phyloP scores from a whole-genome alignment of 805 yeast species.

The Candida taoyuanica region DNA sequence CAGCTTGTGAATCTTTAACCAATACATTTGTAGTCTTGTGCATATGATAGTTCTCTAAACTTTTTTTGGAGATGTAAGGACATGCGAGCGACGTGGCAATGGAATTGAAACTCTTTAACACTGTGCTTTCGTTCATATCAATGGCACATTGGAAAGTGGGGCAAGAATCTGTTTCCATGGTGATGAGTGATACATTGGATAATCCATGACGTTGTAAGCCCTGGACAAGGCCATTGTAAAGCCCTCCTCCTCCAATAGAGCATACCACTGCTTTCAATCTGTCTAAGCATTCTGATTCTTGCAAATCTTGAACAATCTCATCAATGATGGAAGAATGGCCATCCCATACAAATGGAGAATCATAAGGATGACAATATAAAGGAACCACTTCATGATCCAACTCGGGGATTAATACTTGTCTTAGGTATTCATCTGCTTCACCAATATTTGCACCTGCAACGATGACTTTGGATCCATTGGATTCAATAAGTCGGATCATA shows the following conservation, averaged over 20 bases:
- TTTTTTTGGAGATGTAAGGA: constrained; percentile 46
- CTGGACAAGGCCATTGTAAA: constrained; percentile 46
- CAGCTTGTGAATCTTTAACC: constrained; percentile 52
- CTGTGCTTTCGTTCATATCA: constrained; percentile 39
- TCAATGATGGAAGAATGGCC: constrained; percentile 48
- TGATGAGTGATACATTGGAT: constrained; percentile 37
- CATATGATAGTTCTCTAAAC: constrained; percentile 40
- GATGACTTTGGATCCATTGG: constrained; percentile 47
- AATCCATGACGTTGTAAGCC: constrained; percentile 37
- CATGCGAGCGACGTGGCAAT: constrained; percentile 66
- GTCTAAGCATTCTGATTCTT: constrained; percentile 20
- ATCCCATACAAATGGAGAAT: constrained; percentile 47
- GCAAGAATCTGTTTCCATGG: constrained; percentile 60
- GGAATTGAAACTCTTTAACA: constrained; percentile 41
- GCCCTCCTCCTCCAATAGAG: constrained; percentile 56
- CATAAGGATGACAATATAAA: constrained; percentile 53
- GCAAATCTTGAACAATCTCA: constrained; percentile 33
- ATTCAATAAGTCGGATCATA: constrained; percentile 41
- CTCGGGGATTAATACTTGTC: constrained; percentile 26
- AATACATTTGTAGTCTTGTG: constrained; percentile 39
- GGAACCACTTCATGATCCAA: constrained; percentile 27
- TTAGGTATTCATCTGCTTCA: constrained; percentile 46
- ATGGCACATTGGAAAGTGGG: constrained; percentile 54
- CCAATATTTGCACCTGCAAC: constrained; percentile 42
- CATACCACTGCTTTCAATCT: constrained; percentile 44